Base-by-base conservation (phyloP, 23 red algal species). In the Gracilaria vermiculophylla region DNA sequence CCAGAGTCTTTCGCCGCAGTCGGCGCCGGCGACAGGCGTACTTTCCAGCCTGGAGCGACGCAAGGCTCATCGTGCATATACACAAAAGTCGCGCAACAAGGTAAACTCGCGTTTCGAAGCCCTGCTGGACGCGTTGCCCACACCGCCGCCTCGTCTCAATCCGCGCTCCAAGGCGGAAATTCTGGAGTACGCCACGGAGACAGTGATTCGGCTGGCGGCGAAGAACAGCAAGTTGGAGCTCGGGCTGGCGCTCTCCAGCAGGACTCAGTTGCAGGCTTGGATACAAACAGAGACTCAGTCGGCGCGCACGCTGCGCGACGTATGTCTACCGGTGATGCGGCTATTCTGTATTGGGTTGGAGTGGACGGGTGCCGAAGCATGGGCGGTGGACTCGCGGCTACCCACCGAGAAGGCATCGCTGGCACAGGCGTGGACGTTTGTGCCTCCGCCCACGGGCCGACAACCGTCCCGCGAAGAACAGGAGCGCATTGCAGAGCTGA, bases 81-180 rank as follows among this genome's bases (percentile, higher is more conserved):
- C 90, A 16, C 79, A 93, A 80, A 84, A 85, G 58, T 76, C 62
- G 19, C 39, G 90, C 17, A 84, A 84, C 33, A 93, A 93, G 53
- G 90, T 93, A 0, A 93, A 93, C 40, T 54, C 79, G 24, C 76
- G 90, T 24, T 93, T 93, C 27, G 81, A 85, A 31, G 80, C 72
- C 53, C 80, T 93, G 65, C 35, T 85, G 48, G 80, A 83, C 34
- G 90, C 81, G 40, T 29, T 93, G 11, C 90, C 90, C 36, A 76
- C 80, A n/a, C 90, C 79, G 9, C 90, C 90, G n/a, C 90, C 90
- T 25, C 80, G 71, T n/a, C 62, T 85, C 44, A 85, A 83, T 52
- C 87, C 87, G 40, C 76, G 90, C 21, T 93, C 90, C 69, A 93
- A 93, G 73, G 90, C 90, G 50, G 79, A 85, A 31, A 85, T 93